Evolutionary conservation across 805 yeast species (phyloP), one percentile per base, ranked within the genome.

Genomic region (Saturnispora galanensis): DNA sequence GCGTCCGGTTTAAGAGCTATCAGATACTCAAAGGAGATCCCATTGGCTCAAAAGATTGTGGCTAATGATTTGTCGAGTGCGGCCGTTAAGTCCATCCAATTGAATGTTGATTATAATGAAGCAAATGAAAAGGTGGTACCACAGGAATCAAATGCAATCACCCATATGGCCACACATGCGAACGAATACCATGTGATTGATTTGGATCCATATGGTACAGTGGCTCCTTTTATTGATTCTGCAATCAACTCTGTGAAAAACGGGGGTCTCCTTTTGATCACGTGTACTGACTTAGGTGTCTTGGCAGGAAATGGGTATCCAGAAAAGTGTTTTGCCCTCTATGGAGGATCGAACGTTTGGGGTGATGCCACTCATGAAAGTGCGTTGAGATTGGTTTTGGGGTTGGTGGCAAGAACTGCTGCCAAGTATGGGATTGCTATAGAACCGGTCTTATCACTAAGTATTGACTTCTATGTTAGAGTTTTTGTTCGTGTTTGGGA

Each of bases 191-290:
- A 93, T 58, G 84, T 86, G 3, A 77, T 93, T 47, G 99, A 93
- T 64, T 71, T 93, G 42, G 99, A 93, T 63, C 99, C 99, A 0
- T 93, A 93, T 59, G 99, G 99, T 29, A 83, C 97, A 0, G 98
- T 96, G 0, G 77, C 96, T 0, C 98, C 98, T 7, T 93, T 93
- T 59, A 71, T 93, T 28, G 98, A 93, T 60, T 78, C 93, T 30
- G 97, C 97, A 0, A 69, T 93, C 30, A 95, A 87, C 56, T 68
- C 81, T 30, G 74, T 89, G n/a, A 75, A 74, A 40, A 88, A 89
- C 52, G 89, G 81, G 45, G 99, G 97, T 1, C 56, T 93, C 36
- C 64, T 93, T 52, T 67, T 93, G 41, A 90, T 93, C 3, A 93
- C 99, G 0, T 93, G 98, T 62, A 93, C 99, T 0, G 99, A 93